A percentile compares a stretch with the other conserved stretches of the same genome.
Evolutionary conservation across 2,329 filamentous ascomycete species (phyloP).

Genomic region (Juglanconis oblonga): DNA sequence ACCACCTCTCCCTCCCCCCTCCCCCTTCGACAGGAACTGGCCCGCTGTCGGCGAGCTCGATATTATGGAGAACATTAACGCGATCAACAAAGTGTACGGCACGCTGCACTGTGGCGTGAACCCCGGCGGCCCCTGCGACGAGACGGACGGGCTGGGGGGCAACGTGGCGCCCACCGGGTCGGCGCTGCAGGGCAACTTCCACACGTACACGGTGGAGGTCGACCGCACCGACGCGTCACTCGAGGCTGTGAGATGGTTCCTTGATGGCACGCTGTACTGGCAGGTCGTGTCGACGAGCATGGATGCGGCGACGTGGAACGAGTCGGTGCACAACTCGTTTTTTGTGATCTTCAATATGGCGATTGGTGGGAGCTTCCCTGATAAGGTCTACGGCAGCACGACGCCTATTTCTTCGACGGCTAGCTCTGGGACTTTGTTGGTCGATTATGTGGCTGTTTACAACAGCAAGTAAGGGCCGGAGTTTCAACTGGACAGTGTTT

Average conservation of each 20-base stretch:
- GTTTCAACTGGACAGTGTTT: background rate
- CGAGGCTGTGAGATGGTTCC: slow-evolving; percentile 25
- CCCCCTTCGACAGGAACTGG: slow-evolving; percentile 20
- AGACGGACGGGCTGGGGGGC: slow-evolving; percentile 24
- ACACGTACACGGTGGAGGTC: slow-evolving; percentile 28
- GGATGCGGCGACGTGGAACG: slow-evolving; percentile 23
- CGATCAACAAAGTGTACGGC: slow-evolving; percentile 20
- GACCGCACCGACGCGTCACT: slow-evolving; percentile 18
- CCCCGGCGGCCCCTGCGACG: slow-evolving; percentile 30
- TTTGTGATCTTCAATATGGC: slow-evolving; percentile 28
- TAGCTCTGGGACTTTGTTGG: background rate
- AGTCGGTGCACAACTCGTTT: slow-evolving; percentile 24
- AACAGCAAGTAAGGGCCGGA: background rate
- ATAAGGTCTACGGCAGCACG: slow-evolving; percentile 23
- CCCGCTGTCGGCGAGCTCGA: slow-evolving; percentile 28
- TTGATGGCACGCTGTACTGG: slow-evolving; percentile 22
- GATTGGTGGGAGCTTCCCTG: slow-evolving; percentile 27
- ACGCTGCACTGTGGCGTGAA: slow-evolving; percentile 27
- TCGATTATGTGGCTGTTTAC: slow-evolving; percentile 10
- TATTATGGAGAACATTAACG: slow-evolving; percentile 30
- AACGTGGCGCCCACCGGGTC: background rate
- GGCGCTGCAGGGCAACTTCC: slow-evolving; percentile 24
- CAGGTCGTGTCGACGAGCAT: slow-evolving; percentile 23
- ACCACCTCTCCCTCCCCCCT: slow-evolving; percentile 3
- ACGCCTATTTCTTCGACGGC: slow-evolving; percentile 20